Percentiles rank a stretch among this genome's conserved stretches.
Conservation (phyloP, 345 rosid species). For the Lumnitzera racemosa region DNA sequence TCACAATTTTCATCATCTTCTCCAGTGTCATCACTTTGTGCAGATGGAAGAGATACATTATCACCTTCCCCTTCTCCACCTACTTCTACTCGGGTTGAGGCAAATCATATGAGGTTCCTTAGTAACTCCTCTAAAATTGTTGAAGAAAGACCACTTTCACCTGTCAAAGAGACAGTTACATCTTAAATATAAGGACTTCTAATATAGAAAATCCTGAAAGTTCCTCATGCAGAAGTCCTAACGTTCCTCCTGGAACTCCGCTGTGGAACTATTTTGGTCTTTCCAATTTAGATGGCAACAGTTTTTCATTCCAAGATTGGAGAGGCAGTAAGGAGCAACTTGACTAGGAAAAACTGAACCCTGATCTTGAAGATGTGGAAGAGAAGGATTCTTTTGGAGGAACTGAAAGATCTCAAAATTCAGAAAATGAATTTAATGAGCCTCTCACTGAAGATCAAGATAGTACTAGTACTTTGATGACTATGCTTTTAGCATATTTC, state of each 20-base stretch:
- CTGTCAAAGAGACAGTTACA: slow-evolving; percentile 34
- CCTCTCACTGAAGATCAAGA: slow-evolving; percentile 45
- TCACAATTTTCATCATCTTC: slow-evolving; percentile 60
- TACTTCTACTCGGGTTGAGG: slow-evolving; percentile 40
- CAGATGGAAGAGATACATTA: slow-evolving; percentile 31
- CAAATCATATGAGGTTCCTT: slow-evolving; percentile 58
- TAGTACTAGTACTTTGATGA: slow-evolving; percentile 30
- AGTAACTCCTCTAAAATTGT: slow-evolving; percentile 52
- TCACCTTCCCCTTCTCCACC: slow-evolving; percentile 68
- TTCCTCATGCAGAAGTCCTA: slow-evolving; percentile 40
- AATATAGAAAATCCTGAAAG: slow-evolving; percentile 38
- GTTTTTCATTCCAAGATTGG: slow-evolving; percentile 48
- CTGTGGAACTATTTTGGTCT: slow-evolving; percentile 88
- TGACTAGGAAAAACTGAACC: no score
- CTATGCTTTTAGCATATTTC: slow-evolving; percentile 35
- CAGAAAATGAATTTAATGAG: slow-evolving; percentile 72
- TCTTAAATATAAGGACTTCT: slow-evolving; percentile 24
- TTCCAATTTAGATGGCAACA: slow-evolving; percentile 53
- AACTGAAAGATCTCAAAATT: slow-evolving; percentile 50
- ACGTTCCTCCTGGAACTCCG: slow-evolving; percentile 43
- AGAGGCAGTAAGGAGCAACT: slow-evolving; percentile 10
- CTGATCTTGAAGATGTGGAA: slow-evolving; percentile 56
- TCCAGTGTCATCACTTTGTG: slow-evolving; percentile 48
- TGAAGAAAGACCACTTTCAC: slow-evolving; percentile 64
- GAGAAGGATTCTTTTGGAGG: slow-evolving; percentile 48